Percentiles rank a stretch among this genome's conserved stretches.
phyloP scores from a whole-genome alignment of 352 stramenopile genomes.

The Pythium monospermum region DNA sequence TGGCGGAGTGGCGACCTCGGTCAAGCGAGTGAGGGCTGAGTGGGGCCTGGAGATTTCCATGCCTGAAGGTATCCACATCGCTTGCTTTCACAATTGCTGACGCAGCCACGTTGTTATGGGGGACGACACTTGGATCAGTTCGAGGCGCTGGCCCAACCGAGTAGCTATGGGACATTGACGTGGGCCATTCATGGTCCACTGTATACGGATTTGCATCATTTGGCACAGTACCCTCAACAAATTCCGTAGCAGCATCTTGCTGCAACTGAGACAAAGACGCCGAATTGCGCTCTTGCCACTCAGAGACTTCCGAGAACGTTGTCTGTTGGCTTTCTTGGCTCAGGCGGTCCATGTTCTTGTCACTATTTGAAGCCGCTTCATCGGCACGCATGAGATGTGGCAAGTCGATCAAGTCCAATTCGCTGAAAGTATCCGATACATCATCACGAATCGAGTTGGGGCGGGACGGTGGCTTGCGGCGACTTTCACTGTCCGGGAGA shows the following conservation, averaged over 20 bases:
- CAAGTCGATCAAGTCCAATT: constrained; percentile 65
- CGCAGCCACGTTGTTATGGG: too few relatives aligned
- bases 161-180: neutral
- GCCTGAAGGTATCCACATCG: neutral
- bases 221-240: too few relatives aligned
- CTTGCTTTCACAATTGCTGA: too few relatives aligned
- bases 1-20: constrained; percentile 16
- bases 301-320: constrained; percentile 17
- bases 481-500: constrained; percentile 22
- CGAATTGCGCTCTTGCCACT: neutral
- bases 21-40: constrained; percentile 6
- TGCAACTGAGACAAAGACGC: neutral
- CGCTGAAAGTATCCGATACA: constrained; percentile 67
- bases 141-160: neutral
- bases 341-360: constrained; percentile 18
- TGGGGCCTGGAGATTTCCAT: constrained; percentile 14
- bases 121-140: neutral
- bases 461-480: constrained; percentile 21
- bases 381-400: constrained; percentile 70
- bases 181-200: neutral
- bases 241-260: too few relatives aligned
- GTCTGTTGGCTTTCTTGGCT: constrained; percentile 22
- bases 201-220: neutral
- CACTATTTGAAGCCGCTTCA: constrained; percentile 16
- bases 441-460: constrained; percentile 49